Evolutionary conservation across 495 filamentous ascomycete species (phyloP).

Genomic region (Neurospora intermedia): DNA sequence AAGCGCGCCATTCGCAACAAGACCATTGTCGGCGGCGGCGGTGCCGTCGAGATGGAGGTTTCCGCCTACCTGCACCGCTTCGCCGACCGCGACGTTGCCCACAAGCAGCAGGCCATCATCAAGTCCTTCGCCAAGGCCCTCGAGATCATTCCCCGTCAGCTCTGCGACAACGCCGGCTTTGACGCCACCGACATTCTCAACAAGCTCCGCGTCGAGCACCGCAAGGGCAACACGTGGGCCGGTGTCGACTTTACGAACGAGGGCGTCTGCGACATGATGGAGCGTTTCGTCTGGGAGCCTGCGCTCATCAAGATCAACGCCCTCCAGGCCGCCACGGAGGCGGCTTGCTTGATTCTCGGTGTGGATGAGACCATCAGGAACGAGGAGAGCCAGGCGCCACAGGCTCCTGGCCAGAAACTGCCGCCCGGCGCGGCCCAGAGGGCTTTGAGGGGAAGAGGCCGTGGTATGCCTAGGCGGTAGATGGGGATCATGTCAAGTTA

Average conservation of each 20-base stretch:
- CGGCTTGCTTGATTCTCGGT: slow-evolving; percentile 84
- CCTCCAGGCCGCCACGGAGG: slow-evolving; percentile 90
- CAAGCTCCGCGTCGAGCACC: slow-evolving; percentile 85
- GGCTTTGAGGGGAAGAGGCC: slow-evolving; percentile 74
- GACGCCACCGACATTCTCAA: slow-evolving; percentile 97
- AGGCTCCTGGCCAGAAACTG: slow-evolving; percentile 65
- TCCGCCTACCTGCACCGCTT: slow-evolving; percentile 84
- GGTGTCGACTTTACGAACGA: slow-evolving; percentile 93
- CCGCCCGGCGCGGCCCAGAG: slow-evolving; percentile 90
- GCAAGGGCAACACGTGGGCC: slow-evolving; percentile 82
- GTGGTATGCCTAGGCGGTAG: slow-evolving; percentile 84
- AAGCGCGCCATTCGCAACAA: slow-evolving; percentile 92
- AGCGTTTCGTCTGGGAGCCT: slow-evolving; percentile 93
- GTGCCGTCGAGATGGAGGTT: slow-evolving; percentile 93
- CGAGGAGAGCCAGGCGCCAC: slow-evolving; percentile 75
- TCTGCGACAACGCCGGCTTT: slow-evolving; percentile 97
- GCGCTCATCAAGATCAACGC: slow-evolving; percentile 94
- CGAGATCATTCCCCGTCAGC: slow-evolving; percentile 89
- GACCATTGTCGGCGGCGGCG: slow-evolving; percentile 89
- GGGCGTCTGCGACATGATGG: slow-evolving; percentile 85
- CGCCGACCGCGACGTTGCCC: slow-evolving; percentile 80
- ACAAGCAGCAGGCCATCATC: slow-evolving; percentile 95
- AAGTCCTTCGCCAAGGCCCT: slow-evolving; percentile 96
- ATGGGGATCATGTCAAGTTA: slow-evolving; percentile 3
- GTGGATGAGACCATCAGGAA: slow-evolving; percentile 98